A percentile compares a stretch with the other conserved stretches of the same genome.
These are phyloP conservation scores for Melampsora larici-populina DNA, from an alignment of 1,284 basidiomycete species.

Conservation along the genomic window DNA sequence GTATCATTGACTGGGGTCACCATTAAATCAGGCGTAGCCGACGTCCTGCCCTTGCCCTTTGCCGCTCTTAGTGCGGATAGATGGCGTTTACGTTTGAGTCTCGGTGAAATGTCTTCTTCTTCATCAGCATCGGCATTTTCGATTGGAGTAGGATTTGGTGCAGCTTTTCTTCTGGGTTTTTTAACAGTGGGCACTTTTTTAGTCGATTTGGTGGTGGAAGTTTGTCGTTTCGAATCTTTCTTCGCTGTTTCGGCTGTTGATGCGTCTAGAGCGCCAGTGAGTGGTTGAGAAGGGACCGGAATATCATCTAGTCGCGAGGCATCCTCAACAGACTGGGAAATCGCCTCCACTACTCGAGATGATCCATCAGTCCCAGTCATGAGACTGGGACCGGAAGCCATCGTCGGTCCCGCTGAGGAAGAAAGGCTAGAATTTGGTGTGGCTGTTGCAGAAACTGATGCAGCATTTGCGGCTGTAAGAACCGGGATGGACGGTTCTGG, in stretches of 20 bases:
- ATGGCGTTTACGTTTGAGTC: constrained; percentile 22
- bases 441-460: background rate
- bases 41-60: background rate
- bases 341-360: background rate
- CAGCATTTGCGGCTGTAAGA: background rate
- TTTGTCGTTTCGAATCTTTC: background rate
- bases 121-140: background rate
- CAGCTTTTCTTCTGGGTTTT: background rate
- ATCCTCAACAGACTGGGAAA: background rate
- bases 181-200: background rate
- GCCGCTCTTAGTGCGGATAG: constrained; percentile 7
- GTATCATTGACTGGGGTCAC: background rate
- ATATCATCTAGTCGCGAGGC: background rate
- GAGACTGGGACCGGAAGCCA: background rate
- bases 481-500: background rate
- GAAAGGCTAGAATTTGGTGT: background rate
- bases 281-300: background rate
- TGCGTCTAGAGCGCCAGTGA: background rate
- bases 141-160: background rate
- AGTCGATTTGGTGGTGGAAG: background rate
- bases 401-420: background rate
- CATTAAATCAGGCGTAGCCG: background rate
- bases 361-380: background rate
- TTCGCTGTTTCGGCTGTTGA: background rate
- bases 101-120: constrained; percentile 21